Evolutionary conservation across 1,284 basidiomycete species (phyloP).

Genomic region (Fomitopsis palustris): DNA sequence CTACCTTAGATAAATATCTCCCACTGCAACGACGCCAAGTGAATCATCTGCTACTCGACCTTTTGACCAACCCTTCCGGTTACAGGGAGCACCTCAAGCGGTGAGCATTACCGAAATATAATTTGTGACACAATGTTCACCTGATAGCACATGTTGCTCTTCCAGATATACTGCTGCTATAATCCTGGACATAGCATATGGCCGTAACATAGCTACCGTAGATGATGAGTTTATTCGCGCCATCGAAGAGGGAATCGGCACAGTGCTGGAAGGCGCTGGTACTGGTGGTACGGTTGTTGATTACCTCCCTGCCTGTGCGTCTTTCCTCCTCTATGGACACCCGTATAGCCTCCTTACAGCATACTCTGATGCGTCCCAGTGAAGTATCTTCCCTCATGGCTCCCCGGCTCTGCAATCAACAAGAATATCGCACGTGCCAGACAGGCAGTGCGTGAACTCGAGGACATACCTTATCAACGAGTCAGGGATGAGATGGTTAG

Average conservation of each 20-base stretch:
- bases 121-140: no score
- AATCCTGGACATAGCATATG: no score
- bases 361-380: no score
- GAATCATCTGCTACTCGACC: no score
- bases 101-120: no score
- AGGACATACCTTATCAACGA: slow-evolving; percentile 22
- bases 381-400: slow-evolving; percentile 15
- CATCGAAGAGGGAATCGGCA: no score
- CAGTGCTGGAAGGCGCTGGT: slow-evolving; percentile 14
- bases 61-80: no score
- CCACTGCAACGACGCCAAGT: slow-evolving; percentile 24
- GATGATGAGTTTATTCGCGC: no score
- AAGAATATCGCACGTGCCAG: slow-evolving; percentile 15
- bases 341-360: neutral
- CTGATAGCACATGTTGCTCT: neutral
- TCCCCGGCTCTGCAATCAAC: slow-evolving; percentile 25
- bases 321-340: neutral
- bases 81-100: no score
- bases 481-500: slow-evolving; percentile 5
- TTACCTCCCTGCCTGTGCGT: slow-evolving; percentile 3
- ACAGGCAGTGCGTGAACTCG: slow-evolving; percentile 12
- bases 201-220: no score
- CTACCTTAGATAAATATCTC: slow-evolving; percentile 16
- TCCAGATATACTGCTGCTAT: no score
- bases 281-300: slow-evolving; percentile 11